Evolutionary conservation across 2,329 filamentous ascomycete species (phyloP).

Genomic region (Clarireedia homoeocarpa): DNA sequence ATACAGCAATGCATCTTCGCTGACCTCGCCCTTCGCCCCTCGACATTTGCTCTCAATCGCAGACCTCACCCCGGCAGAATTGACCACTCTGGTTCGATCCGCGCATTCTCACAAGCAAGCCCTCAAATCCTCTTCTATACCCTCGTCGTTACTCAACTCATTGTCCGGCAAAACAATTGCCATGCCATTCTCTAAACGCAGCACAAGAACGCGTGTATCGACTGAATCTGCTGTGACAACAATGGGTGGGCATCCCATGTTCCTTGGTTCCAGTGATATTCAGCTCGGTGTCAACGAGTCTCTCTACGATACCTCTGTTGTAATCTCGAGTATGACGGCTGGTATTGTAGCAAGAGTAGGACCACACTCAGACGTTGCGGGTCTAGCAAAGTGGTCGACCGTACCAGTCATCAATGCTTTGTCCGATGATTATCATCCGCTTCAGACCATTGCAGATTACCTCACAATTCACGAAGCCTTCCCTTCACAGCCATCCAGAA

Average conservation of each 20-base stretch:
- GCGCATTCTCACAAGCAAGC: constrained; percentile 67
- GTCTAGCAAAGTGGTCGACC: constrained; percentile 61
- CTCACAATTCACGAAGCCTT: constrained; percentile 81
- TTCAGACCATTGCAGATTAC: constrained; percentile 92
- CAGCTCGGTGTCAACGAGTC: constrained; percentile 95
- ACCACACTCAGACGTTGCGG: constrained; percentile 65
- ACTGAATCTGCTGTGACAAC: constrained; percentile 86
- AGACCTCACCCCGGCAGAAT: constrained; percentile 73
- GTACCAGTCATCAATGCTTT: constrained; percentile 84
- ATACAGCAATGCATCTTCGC: constrained; percentile 18
- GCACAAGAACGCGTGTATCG: constrained; percentile 85
- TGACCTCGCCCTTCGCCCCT: constrained; percentile 47
- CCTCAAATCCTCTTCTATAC: constrained; percentile 62
- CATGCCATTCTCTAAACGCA: constrained; percentile 95
- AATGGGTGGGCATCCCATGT: constrained; percentile 92
- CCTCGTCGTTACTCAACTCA: constrained; percentile 49
- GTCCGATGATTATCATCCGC: constrained; percentile 84
- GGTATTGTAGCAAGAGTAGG: constrained; percentile 76
- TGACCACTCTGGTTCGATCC: constrained; percentile 76
- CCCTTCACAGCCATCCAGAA: constrained; percentile 33
- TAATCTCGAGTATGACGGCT: constrained; percentile 90
- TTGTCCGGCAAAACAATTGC: constrained; percentile 76
- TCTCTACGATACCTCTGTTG: constrained; percentile 81
- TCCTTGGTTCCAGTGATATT: constrained; percentile 90
- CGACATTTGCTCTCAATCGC: constrained; percentile 89